phyloP scores from a whole-genome alignment of 495 filamentous ascomycete species.

The Neurospora sp. region DNA sequence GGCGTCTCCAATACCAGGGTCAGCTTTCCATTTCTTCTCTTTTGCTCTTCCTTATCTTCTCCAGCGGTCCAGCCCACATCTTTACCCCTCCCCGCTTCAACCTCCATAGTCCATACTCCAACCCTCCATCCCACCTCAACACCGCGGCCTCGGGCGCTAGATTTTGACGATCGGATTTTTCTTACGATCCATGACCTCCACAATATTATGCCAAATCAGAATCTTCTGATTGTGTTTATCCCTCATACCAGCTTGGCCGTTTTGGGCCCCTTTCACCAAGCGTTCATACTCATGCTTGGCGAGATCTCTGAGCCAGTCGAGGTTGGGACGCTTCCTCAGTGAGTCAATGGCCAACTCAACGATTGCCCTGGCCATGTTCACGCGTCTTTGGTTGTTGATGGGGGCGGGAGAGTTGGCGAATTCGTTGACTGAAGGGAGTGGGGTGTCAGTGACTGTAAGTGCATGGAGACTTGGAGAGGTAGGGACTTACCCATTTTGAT shows the following conservation, averaged over 20 bases:
- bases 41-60: not conserved
- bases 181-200: not conserved
- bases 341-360: not conserved
- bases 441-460: not conserved
- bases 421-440: not conserved
- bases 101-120: not conserved
- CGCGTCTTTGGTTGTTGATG: not conserved
- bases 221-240: not conserved
- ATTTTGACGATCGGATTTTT: not conserved
- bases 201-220: not conserved
- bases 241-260: not conserved
- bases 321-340: not conserved
- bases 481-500: not conserved
- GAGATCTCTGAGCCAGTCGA: not conserved
- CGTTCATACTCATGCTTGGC: not conserved
- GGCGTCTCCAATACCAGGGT: not conserved
- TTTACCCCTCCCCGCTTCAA: not conserved
- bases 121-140: not conserved
- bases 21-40: not conserved
- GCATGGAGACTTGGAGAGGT: not conserved
- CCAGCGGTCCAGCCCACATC: not conserved
- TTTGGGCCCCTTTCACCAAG: no score
- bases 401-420: not conserved
- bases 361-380: not conserved
- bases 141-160: not conserved